Percentiles rank a stretch among this genome's conserved stretches.
These are phyloP conservation scores for Penicillium sp. DNA, from an alignment of 2,329 filamentous ascomycete species.

Conservation along the genomic window DNA sequence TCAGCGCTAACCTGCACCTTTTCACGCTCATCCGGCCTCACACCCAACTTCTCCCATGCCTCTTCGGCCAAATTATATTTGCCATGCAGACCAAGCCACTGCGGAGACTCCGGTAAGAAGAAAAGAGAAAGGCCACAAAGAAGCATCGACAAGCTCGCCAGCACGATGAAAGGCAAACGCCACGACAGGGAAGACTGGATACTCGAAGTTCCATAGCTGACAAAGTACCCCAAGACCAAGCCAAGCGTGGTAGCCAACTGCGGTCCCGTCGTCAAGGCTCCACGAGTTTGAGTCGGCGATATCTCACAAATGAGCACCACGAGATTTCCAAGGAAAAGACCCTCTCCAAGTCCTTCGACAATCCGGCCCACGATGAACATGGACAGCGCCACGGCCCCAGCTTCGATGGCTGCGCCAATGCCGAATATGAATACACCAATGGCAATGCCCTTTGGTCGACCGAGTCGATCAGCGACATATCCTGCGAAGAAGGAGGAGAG, in stretches of 20 bases:
- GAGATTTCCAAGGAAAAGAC: slow-evolving; percentile 59
- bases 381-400: slow-evolving; percentile 47
- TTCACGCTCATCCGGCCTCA: slow-evolving; percentile 51
- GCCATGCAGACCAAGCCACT: slow-evolving; percentile 58
- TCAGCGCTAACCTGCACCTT: slow-evolving; percentile 44
- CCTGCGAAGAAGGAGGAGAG: slow-evolving; percentile 61
- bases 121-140: slow-evolving; percentile 44
- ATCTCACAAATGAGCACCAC: slow-evolving; percentile 65
- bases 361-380: slow-evolving; percentile 60
- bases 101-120: slow-evolving; percentile 57
- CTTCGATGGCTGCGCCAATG: slow-evolving; percentile 57
- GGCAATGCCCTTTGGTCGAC: slow-evolving; percentile 52
- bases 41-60: slow-evolving; percentile 47
- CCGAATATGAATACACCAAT: slow-evolving; percentile 57
- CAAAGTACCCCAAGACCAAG: slow-evolving; percentile 60
- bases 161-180: slow-evolving; percentile 58
- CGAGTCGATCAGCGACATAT: slow-evolving; percentile 55
- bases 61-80: slow-evolving; percentile 49
- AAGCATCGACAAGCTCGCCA: slow-evolving; percentile 44
- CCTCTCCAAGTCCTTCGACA: slow-evolving; percentile 61
- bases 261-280: slow-evolving; percentile 54
- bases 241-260: slow-evolving; percentile 57
- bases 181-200: slow-evolving; percentile 55
- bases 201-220: slow-evolving; percentile 57
- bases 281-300: slow-evolving; percentile 54